Evolutionary conservation across 139 green algal genomes (phyloP).

Genomic region (Volvox reticuliferus): DNA sequence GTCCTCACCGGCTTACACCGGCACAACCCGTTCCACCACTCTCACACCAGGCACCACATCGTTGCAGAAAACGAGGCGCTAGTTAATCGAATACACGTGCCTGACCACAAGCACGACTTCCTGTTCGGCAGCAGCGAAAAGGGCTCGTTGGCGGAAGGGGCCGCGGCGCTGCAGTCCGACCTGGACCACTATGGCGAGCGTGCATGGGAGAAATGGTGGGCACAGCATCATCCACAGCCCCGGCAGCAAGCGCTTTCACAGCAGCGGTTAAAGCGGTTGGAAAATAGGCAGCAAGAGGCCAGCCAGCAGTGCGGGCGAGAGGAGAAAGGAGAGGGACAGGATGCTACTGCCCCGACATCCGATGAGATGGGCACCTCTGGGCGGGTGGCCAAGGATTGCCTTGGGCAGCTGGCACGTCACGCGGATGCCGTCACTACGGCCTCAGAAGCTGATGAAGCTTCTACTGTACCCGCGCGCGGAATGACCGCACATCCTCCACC

Average conservation of each 20-base stretch:
- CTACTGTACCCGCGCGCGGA: too few relatives aligned
- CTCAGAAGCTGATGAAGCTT: too few relatives aligned
- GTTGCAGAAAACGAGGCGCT: constrained; percentile 42
- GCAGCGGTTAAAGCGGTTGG: too few relatives aligned
- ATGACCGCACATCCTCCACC: neutral
- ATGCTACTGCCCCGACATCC: too few relatives aligned
- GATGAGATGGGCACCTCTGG: too few relatives aligned
- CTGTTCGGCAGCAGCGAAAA: constrained; percentile 23
- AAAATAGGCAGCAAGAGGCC: too few relatives aligned
- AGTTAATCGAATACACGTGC: constrained; percentile 48
- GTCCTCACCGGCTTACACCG: too few relatives aligned
- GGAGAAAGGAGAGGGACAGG: neutral
- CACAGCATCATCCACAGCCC: neutral
- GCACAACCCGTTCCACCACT: neutral
- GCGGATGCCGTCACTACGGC: too few relatives aligned
- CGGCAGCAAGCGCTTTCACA: neutral
- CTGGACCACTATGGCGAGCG: constrained; percentile 6
- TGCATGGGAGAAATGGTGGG: neutral
- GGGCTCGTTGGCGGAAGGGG: constrained; percentile 17
- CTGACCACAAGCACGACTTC: constrained; percentile 56
- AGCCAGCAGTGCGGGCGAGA: neutral
- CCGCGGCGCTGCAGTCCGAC: constrained; percentile 32
- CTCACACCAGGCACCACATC: constrained; percentile 50
- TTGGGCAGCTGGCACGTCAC: too few relatives aligned
- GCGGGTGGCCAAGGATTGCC: too few relatives aligned